Conservation (phyloP, 1,139 yeast genomes). For the Blastobotrys proliferans region DNA sequence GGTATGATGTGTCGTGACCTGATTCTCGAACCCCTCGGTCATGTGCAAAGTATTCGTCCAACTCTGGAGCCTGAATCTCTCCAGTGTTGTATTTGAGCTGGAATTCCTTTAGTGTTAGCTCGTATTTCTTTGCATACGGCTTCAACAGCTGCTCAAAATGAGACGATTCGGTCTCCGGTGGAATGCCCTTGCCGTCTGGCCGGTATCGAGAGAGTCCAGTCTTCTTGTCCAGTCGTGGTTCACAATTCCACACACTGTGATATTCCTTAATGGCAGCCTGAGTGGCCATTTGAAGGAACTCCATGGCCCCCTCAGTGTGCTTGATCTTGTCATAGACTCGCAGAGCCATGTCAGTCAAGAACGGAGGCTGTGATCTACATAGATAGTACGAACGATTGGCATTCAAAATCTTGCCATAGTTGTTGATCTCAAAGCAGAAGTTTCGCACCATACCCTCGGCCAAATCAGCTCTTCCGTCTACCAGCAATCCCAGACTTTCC, state of each 20-base stretch:
- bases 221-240: slow-evolving; percentile 68
- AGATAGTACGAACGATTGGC: slow-evolving; percentile 92
- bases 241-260: slow-evolving; percentile 67
- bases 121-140: slow-evolving; percentile 66
- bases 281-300: slow-evolving; percentile 61
- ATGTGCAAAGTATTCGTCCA: slow-evolving; percentile 85
- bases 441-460: slow-evolving; percentile 93
- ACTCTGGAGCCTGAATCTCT: slow-evolving; percentile 62
- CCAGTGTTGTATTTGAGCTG: slow-evolving; percentile 65
- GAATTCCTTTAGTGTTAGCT: slow-evolving; percentile 63
- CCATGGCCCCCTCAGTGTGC: slow-evolving; percentile 42
- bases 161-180: slow-evolving; percentile 93
- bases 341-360: slow-evolving; percentile 87
- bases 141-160: slow-evolving; percentile 73
- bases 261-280: slow-evolving; percentile 87
- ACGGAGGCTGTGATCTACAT: slow-evolving; percentile 97
- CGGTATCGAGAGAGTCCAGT: slow-evolving; percentile 88
- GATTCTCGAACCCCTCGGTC: slow-evolving; percentile 96
- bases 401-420: slow-evolving; percentile 89
- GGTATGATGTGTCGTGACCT: slow-evolving; percentile 92
- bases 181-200: slow-evolving; percentile 86
- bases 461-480: slow-evolving; percentile 59
- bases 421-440: slow-evolving; percentile 81
- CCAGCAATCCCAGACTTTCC: slow-evolving; percentile 78
- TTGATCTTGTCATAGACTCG: slow-evolving; percentile 59